phyloP scores from a whole-genome alignment of 176 grass and related monocot species.

The Urochloa ruziziensis region DNA sequence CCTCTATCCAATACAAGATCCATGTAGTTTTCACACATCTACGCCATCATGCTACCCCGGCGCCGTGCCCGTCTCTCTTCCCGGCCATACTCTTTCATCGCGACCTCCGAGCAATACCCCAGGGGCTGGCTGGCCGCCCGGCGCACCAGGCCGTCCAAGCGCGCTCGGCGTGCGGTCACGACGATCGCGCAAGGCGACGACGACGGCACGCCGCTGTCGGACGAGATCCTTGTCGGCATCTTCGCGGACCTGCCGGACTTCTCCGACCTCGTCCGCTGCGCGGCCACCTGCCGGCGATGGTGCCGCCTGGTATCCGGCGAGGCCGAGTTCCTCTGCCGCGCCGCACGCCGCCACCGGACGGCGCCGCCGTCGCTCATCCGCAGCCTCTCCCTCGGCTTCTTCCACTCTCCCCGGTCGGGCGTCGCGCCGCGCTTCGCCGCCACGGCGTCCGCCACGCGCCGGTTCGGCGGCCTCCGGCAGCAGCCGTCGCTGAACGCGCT shows the following conservation, averaged over 20 bases:
- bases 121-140: neutral
- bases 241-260: neutral
- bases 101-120: neutral
- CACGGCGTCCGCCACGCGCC: neutral
- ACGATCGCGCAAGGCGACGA: neutral
- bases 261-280: neutral
- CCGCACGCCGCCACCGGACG: neutral
- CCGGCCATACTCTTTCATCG: neutral
- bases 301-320: neutral
- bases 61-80: neutral
- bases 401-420: neutral
- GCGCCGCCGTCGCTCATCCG: neutral
- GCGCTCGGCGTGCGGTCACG: neutral
- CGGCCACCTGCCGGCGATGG: neutral
- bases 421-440: neutral
- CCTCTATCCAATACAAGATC: neutral
- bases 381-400: neutral
- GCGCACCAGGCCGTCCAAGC: neutral
- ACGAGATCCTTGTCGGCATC: constrained; percentile 8
- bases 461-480: neutral
- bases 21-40: neutral
- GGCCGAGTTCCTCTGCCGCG: neutral
- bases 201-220: neutral
- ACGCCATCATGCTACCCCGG: neutral
- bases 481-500: neutral